Evolutionary conservation across 495 filamentous ascomycete genomes (phyloP).

Genomic region (Xylaria intraflava): DNA sequence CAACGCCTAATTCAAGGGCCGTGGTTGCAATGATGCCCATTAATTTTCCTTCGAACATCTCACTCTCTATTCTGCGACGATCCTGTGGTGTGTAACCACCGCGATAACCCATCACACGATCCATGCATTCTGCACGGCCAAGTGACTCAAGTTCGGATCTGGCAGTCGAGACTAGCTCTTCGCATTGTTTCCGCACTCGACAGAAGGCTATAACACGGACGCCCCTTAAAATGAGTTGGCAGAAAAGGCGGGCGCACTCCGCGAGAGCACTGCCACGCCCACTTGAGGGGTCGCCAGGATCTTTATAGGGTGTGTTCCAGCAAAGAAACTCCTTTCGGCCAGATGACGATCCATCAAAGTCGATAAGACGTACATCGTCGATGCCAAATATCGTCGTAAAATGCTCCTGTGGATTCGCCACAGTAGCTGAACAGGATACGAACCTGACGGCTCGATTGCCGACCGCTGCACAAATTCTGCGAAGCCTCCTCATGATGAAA

Average conservation of each 20-base stretch:
- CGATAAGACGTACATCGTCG: constrained; percentile 64
- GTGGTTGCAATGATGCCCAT: constrained; percentile 92
- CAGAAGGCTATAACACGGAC: constrained; percentile 94
- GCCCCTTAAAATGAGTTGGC: constrained; percentile 79
- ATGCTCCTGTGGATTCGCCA: constrained; percentile 88
- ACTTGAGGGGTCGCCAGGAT: constrained; percentile 76
- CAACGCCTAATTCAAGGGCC: constrained; percentile 87
- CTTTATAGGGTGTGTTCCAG: constrained; percentile 97
- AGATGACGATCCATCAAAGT: constrained; percentile 90
- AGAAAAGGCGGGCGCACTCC: constrained; percentile 85
- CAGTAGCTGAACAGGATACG: constrained; percentile 94
- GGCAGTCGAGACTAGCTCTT: constrained; percentile 74
- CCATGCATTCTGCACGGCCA: constrained; percentile 64
- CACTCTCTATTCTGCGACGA: constrained; percentile 78
- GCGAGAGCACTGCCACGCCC: constrained; percentile 75
- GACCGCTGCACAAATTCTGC: constrained; percentile 83
- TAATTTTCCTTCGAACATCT: constrained; percentile 95
- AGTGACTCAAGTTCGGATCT: constrained; percentile 67
- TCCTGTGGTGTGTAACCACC: constrained; percentile 96
- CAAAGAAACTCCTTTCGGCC: constrained; percentile 93
- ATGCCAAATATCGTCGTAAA: constrained; percentile 94
- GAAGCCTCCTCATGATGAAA: constrained; percentile 85
- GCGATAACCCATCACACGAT: constrained; percentile 88
- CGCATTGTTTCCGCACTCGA: constrained; percentile 78
- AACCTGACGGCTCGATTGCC: constrained; percentile 88